Evolutionary conservation across 495 filamentous ascomycete species (phyloP).

Genomic region (Apiosordaria backusii): DNA sequence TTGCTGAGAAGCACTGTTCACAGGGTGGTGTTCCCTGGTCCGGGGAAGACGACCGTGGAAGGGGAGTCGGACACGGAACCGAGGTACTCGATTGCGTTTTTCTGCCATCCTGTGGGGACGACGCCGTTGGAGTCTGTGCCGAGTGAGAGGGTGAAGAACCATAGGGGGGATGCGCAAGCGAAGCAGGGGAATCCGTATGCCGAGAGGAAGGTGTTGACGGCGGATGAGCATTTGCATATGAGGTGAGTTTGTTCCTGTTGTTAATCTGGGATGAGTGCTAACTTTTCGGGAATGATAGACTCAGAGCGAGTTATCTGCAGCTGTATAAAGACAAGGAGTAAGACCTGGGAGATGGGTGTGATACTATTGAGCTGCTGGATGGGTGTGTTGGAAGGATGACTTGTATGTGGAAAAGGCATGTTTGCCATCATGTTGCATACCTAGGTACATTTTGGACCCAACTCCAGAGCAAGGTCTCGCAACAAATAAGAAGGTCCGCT

Average conservation of each 20-base stretch:
- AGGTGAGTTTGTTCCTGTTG: slow-evolving; percentile 20
- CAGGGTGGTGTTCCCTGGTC: slow-evolving; percentile 71
- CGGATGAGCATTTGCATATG: slow-evolving; percentile 75
- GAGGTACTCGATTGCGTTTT: slow-evolving; percentile 85
- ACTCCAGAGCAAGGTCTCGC: not conserved
- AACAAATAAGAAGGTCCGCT: slow-evolving; percentile 1
- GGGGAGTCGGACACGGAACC: slow-evolving; percentile 53
- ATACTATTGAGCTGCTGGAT: not conserved
- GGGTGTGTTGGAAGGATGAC: too few species aligned
- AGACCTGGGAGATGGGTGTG: not conserved
- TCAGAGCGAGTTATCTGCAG: slow-evolving; percentile 69
- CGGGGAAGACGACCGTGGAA: slow-evolving; percentile 37
- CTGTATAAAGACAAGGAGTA: slow-evolving; percentile 45
- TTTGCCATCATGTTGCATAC: not conserved
- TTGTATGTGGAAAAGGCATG: not conserved
- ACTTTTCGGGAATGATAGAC: slow-evolving; percentile 35
- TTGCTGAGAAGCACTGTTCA: slow-evolving; percentile 83
- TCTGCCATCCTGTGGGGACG: slow-evolving; percentile 77
- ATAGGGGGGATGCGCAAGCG: slow-evolving; percentile 25
- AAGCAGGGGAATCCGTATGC: slow-evolving; percentile 42
- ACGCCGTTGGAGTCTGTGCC: slow-evolving; percentile 73
- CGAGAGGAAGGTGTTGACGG: slow-evolving; percentile 66
- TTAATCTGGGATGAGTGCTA: not conserved
- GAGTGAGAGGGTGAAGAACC: slow-evolving; percentile 49
- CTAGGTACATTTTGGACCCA: not conserved